These are phyloP conservation scores for Hapsidospora chrysogenum DNA, from an alignment of 495 filamentous ascomycete species.

Conservation along the genomic window DNA sequence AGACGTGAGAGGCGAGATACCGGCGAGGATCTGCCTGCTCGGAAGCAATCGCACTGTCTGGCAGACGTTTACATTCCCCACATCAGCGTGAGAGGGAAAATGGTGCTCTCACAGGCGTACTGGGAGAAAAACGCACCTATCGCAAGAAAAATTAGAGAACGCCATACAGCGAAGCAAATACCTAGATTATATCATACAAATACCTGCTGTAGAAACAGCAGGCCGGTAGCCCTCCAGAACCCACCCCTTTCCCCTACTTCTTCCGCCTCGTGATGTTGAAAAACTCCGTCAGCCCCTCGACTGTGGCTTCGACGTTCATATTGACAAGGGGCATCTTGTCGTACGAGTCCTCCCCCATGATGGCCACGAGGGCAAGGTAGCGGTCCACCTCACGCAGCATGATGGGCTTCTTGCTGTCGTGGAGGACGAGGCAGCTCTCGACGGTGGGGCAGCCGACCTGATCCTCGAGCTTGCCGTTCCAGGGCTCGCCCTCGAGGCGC, in stretches of 20 bases:
- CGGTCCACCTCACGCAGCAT: constrained; percentile 86
- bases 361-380: constrained; percentile 61
- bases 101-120: not conserved
- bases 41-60: constrained; percentile 24
- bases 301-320: constrained; percentile 38
- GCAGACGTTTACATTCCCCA: constrained; percentile 22
- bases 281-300: constrained; percentile 35
- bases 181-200: too few relatives aligned
- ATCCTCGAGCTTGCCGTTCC: constrained; percentile 46
- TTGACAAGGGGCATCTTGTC: constrained; percentile 41
- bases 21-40: constrained; percentile 25
- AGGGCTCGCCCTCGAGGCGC: constrained; percentile 39
- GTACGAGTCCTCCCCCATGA: constrained; percentile 50
- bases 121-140: not conserved
- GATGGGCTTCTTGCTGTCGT: constrained; percentile 62
- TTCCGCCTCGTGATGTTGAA: constrained; percentile 39
- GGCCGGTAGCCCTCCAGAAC: too few relatives aligned
- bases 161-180: not conserved
- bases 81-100: not conserved
- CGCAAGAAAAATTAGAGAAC: not conserved
- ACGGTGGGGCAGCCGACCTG: constrained; percentile 47
- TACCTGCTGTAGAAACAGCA: too few relatives aligned
- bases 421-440: constrained; percentile 63
- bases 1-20: constrained; percentile 17
- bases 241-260: constrained; percentile 3